A percentile compares a stretch with the other conserved stretches of the same genome.
Evolutionary conservation across 2,329 filamentous ascomycete genomes (phyloP).

Genomic region (Penicillium polonicum): DNA sequence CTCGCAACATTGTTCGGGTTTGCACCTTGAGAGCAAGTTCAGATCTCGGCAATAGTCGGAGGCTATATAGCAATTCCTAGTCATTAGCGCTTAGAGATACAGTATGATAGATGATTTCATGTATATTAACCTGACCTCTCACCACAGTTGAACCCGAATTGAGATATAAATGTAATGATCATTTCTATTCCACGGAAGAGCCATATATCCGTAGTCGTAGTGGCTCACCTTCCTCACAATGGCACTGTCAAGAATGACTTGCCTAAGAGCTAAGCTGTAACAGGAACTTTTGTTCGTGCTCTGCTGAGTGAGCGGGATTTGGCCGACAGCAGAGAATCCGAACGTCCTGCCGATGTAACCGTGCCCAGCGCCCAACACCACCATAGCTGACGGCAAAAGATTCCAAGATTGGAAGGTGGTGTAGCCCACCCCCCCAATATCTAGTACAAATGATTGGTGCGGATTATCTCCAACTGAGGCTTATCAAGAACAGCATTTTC

Average conservation of each 20-base stretch:
- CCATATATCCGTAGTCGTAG: not conserved
- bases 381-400: not conserved
- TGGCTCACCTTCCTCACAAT: not conserved
- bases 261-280: not conserved
- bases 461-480: not conserved
- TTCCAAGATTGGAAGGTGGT: not conserved
- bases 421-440: not conserved
- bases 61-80: not conserved
- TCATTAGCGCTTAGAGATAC: not conserved
- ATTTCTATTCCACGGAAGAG: not conserved
- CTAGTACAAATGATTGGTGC: not conserved
- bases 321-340: not conserved
- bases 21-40: not conserved
- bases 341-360: not conserved
- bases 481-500: not conserved
- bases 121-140: not conserved
- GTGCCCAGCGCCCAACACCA: too few relatives aligned
- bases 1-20: not conserved
- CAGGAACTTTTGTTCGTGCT: too few relatives aligned
- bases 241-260: not conserved
- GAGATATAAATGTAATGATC: too few relatives aligned
- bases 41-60: not conserved
- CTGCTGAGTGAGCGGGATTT: not conserved
- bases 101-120: not conserved
- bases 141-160: not conserved